Conservation (phyloP, 805 yeast species). For the Metschnikowia anglica region DNA sequence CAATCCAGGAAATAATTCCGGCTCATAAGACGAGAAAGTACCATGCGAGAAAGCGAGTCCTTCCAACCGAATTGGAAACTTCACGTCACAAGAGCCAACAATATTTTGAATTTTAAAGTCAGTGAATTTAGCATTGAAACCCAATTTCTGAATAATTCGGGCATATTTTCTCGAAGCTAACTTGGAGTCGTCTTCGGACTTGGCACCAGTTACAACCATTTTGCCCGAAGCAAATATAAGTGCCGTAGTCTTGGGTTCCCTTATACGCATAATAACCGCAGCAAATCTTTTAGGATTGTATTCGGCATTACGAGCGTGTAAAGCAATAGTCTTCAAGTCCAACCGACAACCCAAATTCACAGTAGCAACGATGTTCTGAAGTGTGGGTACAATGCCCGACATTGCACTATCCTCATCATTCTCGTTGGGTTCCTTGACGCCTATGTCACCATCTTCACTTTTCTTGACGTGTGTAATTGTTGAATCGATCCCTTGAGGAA, state of each 20-base stretch:
- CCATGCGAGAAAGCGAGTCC: conserved; percentile 98
- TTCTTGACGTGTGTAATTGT: conserved; percentile 15
- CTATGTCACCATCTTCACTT: conserved; percentile 18
- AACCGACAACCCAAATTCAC: conserved; percentile 94
- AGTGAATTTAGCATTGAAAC: conserved; percentile 96
- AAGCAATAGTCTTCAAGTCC: conserved; percentile 94
- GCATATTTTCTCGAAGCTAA: conserved; percentile 97
- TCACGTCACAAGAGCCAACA: conserved; percentile 98
- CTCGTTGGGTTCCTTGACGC: conserved; percentile 37
- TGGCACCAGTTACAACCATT: conserved; percentile 99
- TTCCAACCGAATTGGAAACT: conserved; percentile 94
- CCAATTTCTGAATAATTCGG: conserved; percentile 94
- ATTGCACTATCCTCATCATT: conserved; percentile 68
- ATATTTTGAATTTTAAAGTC: conserved; percentile 98
- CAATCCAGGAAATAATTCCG: conserved; percentile 96
- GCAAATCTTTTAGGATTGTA: conserved; percentile 99
- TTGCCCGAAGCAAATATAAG: conserved; percentile 97
- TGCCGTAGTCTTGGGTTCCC: conserved; percentile 98
- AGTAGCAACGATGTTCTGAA: conserved; percentile 95
- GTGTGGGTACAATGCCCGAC: conserved; percentile 94
- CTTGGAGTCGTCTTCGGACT: conserved; percentile 97
- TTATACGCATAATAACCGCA: conserved; percentile 98
- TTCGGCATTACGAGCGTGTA: conserved; percentile 98
- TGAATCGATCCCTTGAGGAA: conserved; percentile 50
- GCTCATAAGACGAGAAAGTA: conserved; percentile 97